phyloP scores from a whole-genome alignment of 2,329 filamentous ascomycete species.

The Colletotrichum kahawae region DNA sequence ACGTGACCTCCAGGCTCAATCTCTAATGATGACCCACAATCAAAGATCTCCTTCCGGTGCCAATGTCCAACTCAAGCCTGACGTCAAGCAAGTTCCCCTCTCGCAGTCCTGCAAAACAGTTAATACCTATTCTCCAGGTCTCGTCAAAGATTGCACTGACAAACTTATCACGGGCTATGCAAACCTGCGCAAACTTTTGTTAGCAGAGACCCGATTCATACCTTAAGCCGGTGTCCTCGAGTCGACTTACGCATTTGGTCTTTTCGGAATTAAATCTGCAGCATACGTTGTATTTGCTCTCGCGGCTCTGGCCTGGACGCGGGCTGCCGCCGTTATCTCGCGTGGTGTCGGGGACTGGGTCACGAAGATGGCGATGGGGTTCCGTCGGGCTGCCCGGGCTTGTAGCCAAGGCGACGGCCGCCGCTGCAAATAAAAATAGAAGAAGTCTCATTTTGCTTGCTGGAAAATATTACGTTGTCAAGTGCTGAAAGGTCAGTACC shows the following conservation, averaged over 20 bases:
- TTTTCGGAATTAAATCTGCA: background rate
- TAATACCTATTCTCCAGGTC: background rate
- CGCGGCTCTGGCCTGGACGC: background rate
- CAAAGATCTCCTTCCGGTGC: background rate
- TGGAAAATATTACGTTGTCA: background rate
- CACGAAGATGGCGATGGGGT: background rate
- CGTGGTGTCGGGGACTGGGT: background rate
- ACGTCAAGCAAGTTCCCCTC: background rate
- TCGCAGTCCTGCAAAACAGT: background rate
- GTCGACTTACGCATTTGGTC: background rate
- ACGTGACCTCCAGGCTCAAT: background rate
- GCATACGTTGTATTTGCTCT: background rate
- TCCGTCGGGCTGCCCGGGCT: background rate
- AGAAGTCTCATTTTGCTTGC: background rate
- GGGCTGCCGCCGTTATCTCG: background rate
- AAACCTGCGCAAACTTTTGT: background rate
- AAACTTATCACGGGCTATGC: background rate
- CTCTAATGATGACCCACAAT: background rate
- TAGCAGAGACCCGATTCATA: background rate
- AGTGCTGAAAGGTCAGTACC: background rate
- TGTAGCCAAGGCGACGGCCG: background rate
- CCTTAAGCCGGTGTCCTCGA: background rate
- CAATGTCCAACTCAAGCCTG: background rate
- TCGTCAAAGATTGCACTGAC: background rate
- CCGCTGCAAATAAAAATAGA: background rate